phyloP scores from a whole-genome alignment of 768 basidiomycete genomes.

The Auricularia cornea region DNA sequence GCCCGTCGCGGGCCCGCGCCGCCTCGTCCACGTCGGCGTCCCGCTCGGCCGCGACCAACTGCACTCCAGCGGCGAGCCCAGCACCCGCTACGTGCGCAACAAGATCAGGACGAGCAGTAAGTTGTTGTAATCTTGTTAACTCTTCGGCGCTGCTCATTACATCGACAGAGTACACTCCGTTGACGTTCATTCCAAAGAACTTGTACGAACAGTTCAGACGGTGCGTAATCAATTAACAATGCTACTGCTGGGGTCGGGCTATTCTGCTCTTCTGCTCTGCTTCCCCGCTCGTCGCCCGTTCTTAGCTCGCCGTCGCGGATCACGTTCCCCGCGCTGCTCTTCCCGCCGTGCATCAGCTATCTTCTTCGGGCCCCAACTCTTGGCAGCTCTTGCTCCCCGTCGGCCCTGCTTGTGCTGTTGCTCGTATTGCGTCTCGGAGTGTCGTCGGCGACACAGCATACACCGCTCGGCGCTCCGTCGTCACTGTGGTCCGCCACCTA shows the following conservation, averaged over 20 bases:
- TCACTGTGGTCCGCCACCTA: too few species aligned
- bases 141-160: background rate
- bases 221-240: conserved; percentile 31
- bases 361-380: background rate
- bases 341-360: background rate
- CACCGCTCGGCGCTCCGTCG: too few species aligned
- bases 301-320: too few species aligned
- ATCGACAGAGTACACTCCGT: conserved; percentile 69
- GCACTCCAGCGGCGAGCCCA: conserved; percentile 66
- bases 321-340: too few species aligned
- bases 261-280: too few species aligned
- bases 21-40: conserved; percentile 77
- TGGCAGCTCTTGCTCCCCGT: too few species aligned
- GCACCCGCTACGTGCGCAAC: conserved; percentile 74
- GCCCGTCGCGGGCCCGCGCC: conserved; percentile 41
- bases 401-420: too few species aligned
- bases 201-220: conserved; percentile 91
- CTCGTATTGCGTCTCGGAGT: too few species aligned
- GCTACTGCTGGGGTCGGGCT: too few species aligned
- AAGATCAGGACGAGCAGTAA: conserved; percentile 91
- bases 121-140: conserved; percentile 22
- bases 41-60: conserved; percentile 57
- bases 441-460: too few species aligned
- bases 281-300: too few species aligned
- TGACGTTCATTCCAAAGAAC: conserved; percentile 92